Base-by-base conservation (phyloP, 1,139 yeast species). In the Petasospora rhodanensis region DNA sequence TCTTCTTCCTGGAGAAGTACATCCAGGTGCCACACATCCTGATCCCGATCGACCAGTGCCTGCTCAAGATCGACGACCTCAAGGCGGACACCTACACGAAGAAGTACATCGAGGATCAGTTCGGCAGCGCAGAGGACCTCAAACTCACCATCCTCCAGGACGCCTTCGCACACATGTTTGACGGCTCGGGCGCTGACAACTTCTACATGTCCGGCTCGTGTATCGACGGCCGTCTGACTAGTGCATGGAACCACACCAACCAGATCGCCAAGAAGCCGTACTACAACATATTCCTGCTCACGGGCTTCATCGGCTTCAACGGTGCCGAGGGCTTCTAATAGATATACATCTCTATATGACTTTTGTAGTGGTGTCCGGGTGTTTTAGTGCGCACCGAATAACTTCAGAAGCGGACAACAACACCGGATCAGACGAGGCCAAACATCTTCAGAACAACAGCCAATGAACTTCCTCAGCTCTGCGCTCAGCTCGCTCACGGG, bases 211-310 rank as follows among this genome's bases (percentile, higher is more conserved):
- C 86, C 17, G 91, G 91, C 2, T 74, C 83, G 3, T 80, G 91
- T 57, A 80, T 80, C 37, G 91, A 80, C 53, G 91, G 89, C 15
- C 68, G 89, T 33, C 60, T 81, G 32, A 80, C 91, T 0, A 73
- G 81, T 34, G 84, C 87, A 2, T 81, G 89, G 84, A 81, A 80
- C 48, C 82, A 84, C 69, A 79, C 86, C 33, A 80, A 81, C 51
- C 68, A 69, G 39, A 74, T 80, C 28, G 59, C 76, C 19, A 78
- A 78, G 51, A 79, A 79, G 51, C 65, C 68, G 8, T 80, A 79
- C 51, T 76, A 72, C 49, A 77, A 75, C 49, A 62, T 76, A 28
- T 79, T 80, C 52, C 51, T 80, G 34, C 56, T 81, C 30, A 64
- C 80, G n/a, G 85, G 86, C 0, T 81, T 81, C 49, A 68, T 76